phyloP scores from a whole-genome alignment of 202 grass and related monocot species.

The Panicum hallii region DNA sequence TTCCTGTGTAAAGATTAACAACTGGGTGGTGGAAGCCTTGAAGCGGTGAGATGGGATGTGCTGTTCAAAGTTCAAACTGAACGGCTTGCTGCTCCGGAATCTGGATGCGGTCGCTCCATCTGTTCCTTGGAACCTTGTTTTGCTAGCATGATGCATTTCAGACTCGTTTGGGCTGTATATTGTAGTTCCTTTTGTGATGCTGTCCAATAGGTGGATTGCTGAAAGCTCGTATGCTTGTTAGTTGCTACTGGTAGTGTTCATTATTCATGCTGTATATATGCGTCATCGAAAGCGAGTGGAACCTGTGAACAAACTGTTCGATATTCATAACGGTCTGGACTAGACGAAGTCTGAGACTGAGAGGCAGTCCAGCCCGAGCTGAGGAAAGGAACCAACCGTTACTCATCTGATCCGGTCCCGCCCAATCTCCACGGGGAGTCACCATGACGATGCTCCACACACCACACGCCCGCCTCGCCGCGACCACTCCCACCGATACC shows the following conservation, averaged over 20 bases:
- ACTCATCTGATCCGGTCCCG: conserved; percentile 46
- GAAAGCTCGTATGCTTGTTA: background rate
- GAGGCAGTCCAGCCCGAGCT: background rate
- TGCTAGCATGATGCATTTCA: conserved; percentile 29
- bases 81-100: conserved; percentile 8
- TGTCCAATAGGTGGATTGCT: background rate
- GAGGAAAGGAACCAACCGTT: conserved; percentile 21
- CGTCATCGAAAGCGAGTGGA: background rate
- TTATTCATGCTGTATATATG: background rate
- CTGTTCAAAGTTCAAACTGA: conserved; percentile 1
- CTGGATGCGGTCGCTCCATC: background rate
- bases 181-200: background rate
- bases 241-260: background rate
- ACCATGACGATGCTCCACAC: conserved; percentile 15
- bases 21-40: background rate
- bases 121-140: conserved; percentile 15
- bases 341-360: background rate
- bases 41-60: conserved; percentile 1
- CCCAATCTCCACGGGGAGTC: conserved; percentile 39
- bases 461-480: conserved; percentile 46
- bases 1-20: conserved; percentile 33
- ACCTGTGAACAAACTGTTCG: background rate
- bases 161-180: background rate
- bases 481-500: background rate
- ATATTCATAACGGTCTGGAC: background rate